Evolutionary conservation across 2,329 filamentous ascomycete species (phyloP).

Genomic region (Ploettnerulaceae sp.): DNA sequence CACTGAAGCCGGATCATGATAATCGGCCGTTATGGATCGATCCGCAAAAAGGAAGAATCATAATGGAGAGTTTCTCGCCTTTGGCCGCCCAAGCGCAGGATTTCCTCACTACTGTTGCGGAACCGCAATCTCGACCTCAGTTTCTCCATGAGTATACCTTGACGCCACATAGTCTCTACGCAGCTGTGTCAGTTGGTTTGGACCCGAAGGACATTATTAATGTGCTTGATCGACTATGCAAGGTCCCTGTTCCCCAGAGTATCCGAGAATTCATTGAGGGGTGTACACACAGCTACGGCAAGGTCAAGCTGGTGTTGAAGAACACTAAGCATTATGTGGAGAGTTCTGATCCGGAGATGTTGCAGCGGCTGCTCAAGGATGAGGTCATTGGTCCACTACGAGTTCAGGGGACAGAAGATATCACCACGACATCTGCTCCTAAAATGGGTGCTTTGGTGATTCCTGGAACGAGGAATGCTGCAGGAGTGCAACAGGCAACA

Average conservation of each 20-base stretch:
- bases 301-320: conserved; percentile 91
- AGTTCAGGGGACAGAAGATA: conserved; percentile 63
- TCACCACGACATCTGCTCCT: conserved; percentile 76
- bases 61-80: conserved; percentile 90
- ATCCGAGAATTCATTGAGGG: conserved; percentile 70
- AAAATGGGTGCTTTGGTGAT: conserved; percentile 87
- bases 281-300: conserved; percentile 87
- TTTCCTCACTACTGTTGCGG: conserved; percentile 92
- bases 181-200: conserved; percentile 90
- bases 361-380: conserved; percentile 84
- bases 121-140: conserved; percentile 83
- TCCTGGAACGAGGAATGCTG: conserved; percentile 89
- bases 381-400: conserved; percentile 74
- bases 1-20: conserved; percentile 81
- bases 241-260: conserved; percentile 77
- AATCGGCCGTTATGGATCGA: conserved; percentile 94
- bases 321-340: conserved; percentile 94
- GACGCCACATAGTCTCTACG: conserved; percentile 89
- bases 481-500: conserved; percentile 72
- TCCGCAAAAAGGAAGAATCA: conserved; percentile 77
- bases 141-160: conserved; percentile 92
- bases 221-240: conserved; percentile 81
- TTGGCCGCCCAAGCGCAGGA: conserved; percentile 83
- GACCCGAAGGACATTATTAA: conserved; percentile 85
- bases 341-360: conserved; percentile 78